Percentiles rank a stretch among this genome's conserved stretches.
Conservation (phyloP, 768 basidiomycete species). For the Hericium coralloides region DNA sequence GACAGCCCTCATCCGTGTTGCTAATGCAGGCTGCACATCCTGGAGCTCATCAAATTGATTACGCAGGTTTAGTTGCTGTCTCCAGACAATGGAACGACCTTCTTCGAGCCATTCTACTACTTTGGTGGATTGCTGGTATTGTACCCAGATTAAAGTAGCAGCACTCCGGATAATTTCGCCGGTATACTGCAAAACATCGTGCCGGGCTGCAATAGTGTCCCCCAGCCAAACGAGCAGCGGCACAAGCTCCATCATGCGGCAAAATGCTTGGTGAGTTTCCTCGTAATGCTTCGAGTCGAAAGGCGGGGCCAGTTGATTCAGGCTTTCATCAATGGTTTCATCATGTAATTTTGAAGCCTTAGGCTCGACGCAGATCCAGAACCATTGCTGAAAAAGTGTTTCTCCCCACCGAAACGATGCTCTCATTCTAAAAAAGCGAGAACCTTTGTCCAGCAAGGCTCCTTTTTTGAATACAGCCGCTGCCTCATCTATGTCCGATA, state of each 20-base stretch:
- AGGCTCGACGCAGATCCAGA: too few species aligned
- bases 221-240: background rate
- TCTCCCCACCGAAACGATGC: background rate
- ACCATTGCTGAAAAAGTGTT: background rate
- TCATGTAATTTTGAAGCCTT: too few species aligned
- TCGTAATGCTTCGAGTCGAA: too few species aligned
- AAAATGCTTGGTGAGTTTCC: too few species aligned
- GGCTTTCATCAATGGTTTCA: too few species aligned
- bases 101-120: slow-evolving; percentile 16
- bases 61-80: slow-evolving; percentile 14
- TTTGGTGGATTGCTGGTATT: background rate
- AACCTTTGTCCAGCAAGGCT: background rate
- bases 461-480: background rate
- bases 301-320: too few species aligned
- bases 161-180: background rate
- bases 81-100: slow-evolving; percentile 15
- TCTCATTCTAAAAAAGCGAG: background rate
- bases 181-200: background rate
- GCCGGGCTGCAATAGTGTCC: background rate
- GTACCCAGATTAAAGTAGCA: background rate
- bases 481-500: background rate
- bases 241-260: background rate
- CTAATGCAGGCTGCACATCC: background rate
- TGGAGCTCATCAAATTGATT: slow-evolving; percentile 10
- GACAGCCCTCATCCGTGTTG: background rate